Conservation (phyloP, 257 asterid species). For the Ballota nigra region DNA sequence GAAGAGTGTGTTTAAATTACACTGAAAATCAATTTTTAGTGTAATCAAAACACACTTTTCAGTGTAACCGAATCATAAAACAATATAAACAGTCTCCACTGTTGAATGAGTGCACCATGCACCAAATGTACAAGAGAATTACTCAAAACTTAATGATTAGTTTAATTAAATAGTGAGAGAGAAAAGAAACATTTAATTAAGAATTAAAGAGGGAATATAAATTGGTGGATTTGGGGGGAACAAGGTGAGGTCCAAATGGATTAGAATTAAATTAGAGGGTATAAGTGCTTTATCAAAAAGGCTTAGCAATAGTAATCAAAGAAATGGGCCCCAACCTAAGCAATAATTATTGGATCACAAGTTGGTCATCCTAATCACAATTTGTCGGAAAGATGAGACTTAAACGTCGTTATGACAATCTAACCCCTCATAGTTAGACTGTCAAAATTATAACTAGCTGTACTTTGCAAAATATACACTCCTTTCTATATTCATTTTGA, state of each 20-base stretch:
- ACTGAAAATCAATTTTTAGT: no score
- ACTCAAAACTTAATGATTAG: no score
- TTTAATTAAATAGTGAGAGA: not conserved
- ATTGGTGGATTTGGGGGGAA: not conserved
- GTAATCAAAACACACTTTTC: no score
- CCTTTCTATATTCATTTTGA: not conserved
- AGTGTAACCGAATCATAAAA: no score
- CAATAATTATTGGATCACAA: slow-evolving; percentile 35
- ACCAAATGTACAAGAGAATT: no score
- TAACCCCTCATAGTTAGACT: slow-evolving; percentile 42
- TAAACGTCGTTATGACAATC: slow-evolving; percentile 50
- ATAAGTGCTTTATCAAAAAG: slow-evolving; percentile 42
- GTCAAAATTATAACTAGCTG: slow-evolving; percentile 41
- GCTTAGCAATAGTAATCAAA: slow-evolving; percentile 43
- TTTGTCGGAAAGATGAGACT: slow-evolving; percentile 50
- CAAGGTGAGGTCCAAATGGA: not conserved
- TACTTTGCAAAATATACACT: not conserved
- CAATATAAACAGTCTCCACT: no score
- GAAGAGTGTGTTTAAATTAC: no score
- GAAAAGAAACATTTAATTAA: not conserved
- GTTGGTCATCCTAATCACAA: slow-evolving; percentile 28
- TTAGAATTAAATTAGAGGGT: slow-evolving; percentile 30
- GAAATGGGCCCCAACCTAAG: slow-evolving; percentile 35
- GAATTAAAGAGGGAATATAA: not conserved
- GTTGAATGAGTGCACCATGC: no score